Conservation (phyloP, 495 filamentous ascomycete genomes). For the Penicillium cosmopolitanum region DNA sequence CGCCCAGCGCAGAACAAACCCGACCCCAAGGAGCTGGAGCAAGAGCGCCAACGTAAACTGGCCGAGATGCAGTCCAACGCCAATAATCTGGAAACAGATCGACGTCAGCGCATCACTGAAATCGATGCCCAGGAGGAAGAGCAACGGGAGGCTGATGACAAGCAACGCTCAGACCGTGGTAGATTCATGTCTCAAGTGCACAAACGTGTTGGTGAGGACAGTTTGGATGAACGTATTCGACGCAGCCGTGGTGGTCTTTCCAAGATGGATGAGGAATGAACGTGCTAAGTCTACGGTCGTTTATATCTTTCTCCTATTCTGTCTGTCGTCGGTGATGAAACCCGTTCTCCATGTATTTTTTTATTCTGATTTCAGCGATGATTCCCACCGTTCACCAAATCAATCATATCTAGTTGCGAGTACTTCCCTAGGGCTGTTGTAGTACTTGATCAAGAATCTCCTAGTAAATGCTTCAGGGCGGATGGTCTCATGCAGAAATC, state of each 20-base stretch:
- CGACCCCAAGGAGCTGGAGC: conserved; percentile 35
- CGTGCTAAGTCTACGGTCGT: not conserved
- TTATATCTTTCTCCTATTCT: not conserved
- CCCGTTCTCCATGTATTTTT: conserved; percentile 3
- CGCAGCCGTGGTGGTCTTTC: conserved; percentile 45
- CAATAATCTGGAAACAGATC: conserved; percentile 72
- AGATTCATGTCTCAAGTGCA: conserved; percentile 47
- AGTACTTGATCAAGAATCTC: too few species aligned
- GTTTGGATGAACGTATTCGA: conserved; percentile 46
- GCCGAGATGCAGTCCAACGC: conserved; percentile 90
- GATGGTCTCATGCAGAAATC: too few species aligned
- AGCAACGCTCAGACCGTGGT: conserved; percentile 45
- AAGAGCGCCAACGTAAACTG: conserved; percentile 61
- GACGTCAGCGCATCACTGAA: conserved; percentile 69
- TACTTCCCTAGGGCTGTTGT: too few species aligned
- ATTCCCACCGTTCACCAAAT: not conserved
- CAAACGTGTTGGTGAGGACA: conserved; percentile 44
- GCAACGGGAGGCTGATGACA: conserved; percentile 64
- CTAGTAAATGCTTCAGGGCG: too few species aligned
- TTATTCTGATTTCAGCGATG: conserved; percentile 7
- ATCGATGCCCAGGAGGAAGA: conserved; percentile 67
- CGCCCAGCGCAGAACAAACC: conserved; percentile 17
- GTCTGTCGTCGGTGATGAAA: too few species aligned
- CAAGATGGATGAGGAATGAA: conserved; percentile 40
- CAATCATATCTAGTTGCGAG: not conserved